Evolutionary conservation across 116 monocot genomes (phyloP).

Genomic region (Trichopus zeylanicus): DNA sequence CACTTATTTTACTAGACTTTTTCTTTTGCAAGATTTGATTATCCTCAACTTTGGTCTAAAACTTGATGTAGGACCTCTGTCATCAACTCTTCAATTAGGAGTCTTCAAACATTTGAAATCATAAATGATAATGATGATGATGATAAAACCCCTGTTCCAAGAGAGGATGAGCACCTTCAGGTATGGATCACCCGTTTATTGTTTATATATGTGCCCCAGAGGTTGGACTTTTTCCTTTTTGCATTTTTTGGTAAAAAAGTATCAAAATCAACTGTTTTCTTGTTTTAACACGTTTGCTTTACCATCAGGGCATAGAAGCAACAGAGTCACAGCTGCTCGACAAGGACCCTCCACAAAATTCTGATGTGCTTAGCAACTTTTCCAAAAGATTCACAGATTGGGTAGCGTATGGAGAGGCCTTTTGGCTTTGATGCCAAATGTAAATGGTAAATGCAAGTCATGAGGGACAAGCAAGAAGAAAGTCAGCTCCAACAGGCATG

Average conservation of each 20-base stretch:
- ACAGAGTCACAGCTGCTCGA: not conserved
- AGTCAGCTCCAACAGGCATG: not conserved
- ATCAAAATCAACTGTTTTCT: not conserved
- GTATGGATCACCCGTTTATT: conserved; percentile 10
- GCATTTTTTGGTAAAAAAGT: not conserved
- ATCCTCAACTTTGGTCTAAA: not conserved
- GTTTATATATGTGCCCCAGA: not conserved
- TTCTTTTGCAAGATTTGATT: not conserved
- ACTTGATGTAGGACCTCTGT: conserved; percentile 13
- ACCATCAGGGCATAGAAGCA: not conserved
- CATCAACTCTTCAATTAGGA: conserved; percentile 20
- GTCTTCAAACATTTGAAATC: conserved; percentile 22
- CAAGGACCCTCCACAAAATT: not conserved
- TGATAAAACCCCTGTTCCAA: conserved; percentile 13
- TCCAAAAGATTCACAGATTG: not conserved
- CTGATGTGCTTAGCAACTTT: not conserved
- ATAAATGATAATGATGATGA: conserved; percentile 6
- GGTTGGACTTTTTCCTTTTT: not conserved
- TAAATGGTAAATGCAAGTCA: too few relatives aligned
- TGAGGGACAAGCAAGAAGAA: too few relatives aligned
- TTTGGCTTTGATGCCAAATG: not conserved
- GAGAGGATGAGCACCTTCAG: conserved; percentile 21
- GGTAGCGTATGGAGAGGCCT: not conserved
- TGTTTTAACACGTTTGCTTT: not conserved
- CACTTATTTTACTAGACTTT: not conserved